Conservation (phyloP, 2,329 filamentous ascomycete genomes). For the Leptographium wingfieldii region DNA sequence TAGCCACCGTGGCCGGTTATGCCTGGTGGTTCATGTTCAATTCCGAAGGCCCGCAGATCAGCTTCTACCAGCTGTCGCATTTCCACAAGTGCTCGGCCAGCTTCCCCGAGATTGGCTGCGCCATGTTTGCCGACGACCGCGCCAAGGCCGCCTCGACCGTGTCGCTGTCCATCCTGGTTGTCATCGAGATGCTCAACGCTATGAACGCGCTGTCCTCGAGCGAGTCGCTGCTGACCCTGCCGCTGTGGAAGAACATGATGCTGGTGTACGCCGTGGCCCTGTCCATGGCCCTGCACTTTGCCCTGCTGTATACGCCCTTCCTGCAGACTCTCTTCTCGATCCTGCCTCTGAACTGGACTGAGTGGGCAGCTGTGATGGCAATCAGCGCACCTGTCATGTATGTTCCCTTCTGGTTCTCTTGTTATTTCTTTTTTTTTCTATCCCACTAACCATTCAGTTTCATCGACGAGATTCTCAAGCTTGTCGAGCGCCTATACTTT, state of each 20-base stretch:
- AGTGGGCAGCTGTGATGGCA: constrained; percentile 83
- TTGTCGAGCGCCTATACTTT: constrained; percentile 57
- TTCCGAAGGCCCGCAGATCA: constrained; percentile 76
- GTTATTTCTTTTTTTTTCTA: background rate
- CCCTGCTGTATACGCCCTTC: constrained; percentile 81
- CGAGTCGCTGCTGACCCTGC: constrained; percentile 84
- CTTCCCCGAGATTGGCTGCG: constrained; percentile 81
- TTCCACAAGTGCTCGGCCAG: constrained; percentile 85
- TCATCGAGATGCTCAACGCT: constrained; percentile 99
- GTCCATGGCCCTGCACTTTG: constrained; percentile 92
- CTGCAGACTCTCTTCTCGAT: constrained; percentile 85
- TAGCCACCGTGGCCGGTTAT: constrained; percentile 91
- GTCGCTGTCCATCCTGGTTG: constrained; percentile 81
- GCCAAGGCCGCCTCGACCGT: constrained; percentile 86
- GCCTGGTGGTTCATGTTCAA: constrained; percentile 99
- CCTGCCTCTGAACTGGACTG: constrained; percentile 66
- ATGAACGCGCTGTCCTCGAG: constrained; percentile 96
- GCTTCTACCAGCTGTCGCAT: constrained; percentile 75
- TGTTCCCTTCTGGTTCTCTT: constrained; percentile 28
- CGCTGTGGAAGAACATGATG: constrained; percentile 98
- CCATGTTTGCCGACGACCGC: constrained; percentile 79
- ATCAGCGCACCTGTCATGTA: constrained; percentile 91
- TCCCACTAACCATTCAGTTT: constrained; percentile 32
- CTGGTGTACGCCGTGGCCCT: constrained; percentile 87
- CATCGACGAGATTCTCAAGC: constrained; percentile 77